These are phyloP conservation scores for Dalechampia spathulata DNA, from an alignment of 441 rosid species.

Conservation along the genomic window DNA sequence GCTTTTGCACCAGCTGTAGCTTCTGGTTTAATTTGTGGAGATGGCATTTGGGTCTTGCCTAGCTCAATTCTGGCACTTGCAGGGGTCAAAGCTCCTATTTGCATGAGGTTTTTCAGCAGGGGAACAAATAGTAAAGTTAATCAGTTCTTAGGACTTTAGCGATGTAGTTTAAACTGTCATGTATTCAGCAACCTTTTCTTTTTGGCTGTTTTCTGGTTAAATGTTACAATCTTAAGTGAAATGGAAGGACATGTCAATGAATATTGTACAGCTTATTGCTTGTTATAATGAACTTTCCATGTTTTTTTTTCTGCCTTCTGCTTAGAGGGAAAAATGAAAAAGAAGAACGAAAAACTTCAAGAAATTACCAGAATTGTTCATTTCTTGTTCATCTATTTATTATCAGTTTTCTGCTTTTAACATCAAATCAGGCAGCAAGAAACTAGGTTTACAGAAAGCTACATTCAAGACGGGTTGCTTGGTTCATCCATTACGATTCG, in stretches of 20 bases:
- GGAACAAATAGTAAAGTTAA: conserved; percentile 5
- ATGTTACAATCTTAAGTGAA: too few species aligned
- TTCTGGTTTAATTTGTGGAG: too few species aligned
- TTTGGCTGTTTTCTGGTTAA: neutral
- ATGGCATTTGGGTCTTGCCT: conserved; percentile 13
- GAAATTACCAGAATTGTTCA: neutral
- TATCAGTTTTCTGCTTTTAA: neutral
- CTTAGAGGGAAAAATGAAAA: neutral
- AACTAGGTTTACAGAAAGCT: neutral
- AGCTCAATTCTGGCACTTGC: conserved; percentile 13
- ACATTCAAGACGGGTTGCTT: neutral
- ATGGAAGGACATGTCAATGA: neutral
- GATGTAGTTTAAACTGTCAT: neutral
- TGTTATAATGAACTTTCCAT: too few species aligned
- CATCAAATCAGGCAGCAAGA: neutral
- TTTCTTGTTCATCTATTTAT: neutral
- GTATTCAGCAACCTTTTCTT: neutral
- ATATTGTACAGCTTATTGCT: neutral
- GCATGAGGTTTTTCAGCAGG: conserved; percentile 7
- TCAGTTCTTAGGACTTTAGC: neutral
- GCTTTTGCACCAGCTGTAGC: conserved; percentile 15
- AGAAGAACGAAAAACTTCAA: neutral
- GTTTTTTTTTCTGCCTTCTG: too few species aligned
- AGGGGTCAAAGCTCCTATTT: conserved; percentile 12
- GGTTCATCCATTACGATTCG: neutral